Conservation (phyloP, 768 basidiomycete species). For the Boletus subcaerulescens region DNA sequence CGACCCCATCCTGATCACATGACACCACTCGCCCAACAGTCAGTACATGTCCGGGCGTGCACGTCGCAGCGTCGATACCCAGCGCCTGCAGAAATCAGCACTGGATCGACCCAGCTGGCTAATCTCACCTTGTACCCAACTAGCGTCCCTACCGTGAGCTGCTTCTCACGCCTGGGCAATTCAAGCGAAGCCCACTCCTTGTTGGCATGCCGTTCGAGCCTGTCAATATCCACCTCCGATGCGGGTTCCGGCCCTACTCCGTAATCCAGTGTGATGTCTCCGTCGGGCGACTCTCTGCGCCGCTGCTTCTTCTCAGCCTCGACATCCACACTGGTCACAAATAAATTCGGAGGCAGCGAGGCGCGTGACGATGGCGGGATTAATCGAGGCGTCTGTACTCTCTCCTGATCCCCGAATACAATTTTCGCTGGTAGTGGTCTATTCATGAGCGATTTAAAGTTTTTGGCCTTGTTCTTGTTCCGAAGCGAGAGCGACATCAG, state of each 20-base stretch:
- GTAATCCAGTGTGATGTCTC: slow-evolving; percentile 8
- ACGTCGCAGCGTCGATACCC: slow-evolving; percentile 55
- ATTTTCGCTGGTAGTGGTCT: slow-evolving; percentile 49
- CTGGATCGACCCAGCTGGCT: background rate
- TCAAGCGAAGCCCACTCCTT: too few relatives aligned
- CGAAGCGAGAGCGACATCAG: slow-evolving; percentile 50
- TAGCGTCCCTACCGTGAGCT: slow-evolving; percentile 30
- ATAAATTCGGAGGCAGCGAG: slow-evolving; percentile 55
- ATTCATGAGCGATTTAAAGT: slow-evolving; percentile 54
- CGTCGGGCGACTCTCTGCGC: background rate
- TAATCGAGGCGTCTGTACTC: slow-evolving; percentile 33
- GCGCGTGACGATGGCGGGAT: slow-evolving; percentile 65
- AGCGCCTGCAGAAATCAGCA: slow-evolving; percentile 41
- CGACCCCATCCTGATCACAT: slow-evolving; percentile 8
- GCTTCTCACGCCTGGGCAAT: background rate
- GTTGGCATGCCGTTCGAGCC: slow-evolving; percentile 3
- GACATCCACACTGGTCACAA: slow-evolving; percentile 72
- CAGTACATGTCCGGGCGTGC: slow-evolving; percentile 57
- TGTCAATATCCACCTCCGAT: slow-evolving; percentile 1
- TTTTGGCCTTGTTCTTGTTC: slow-evolving; percentile 75
- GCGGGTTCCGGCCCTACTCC: background rate
- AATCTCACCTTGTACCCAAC: slow-evolving; percentile 51
- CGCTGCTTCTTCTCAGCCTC: slow-evolving; percentile 39
- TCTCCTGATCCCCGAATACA: slow-evolving; percentile 39
- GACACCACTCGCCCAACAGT: slow-evolving; percentile 41